These are phyloP conservation scores for Fusarium sp. DNA, from an alignment of 2,329 filamentous ascomycete species.

Conservation along the genomic window DNA sequence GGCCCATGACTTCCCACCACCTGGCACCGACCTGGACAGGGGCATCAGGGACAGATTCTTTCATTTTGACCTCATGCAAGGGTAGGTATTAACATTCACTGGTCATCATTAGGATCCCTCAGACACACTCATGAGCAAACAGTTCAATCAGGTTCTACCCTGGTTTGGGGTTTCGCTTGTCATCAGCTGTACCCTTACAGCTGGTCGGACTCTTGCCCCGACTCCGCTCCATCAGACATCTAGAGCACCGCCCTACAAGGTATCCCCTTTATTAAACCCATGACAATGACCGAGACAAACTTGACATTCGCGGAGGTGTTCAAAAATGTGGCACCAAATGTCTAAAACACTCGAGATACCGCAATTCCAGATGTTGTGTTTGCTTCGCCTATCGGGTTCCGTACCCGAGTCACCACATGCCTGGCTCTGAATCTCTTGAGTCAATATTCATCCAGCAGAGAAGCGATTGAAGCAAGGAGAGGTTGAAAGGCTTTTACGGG, in stretches of 20 bases:
- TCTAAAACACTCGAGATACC: neutral
- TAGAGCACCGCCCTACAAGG: neutral
- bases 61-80: neutral
- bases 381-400: neutral
- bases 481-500: neutral
- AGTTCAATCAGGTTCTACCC: neutral
- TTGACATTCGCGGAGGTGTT: neutral
- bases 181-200: rapidly evolving
- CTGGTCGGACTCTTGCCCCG: neutral
- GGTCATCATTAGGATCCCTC: neutral
- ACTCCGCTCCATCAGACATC: neutral
- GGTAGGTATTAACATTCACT: neutral
- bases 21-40: neutral
- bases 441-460: neutral
- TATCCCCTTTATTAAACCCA: neutral
- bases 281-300: neutral
- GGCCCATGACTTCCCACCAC: neutral
- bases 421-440: neutral
- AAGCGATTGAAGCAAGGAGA: neutral
- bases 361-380: neutral
- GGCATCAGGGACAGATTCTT: neutral
- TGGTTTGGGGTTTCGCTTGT: neutral
- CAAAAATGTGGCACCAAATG: neutral
- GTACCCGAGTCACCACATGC: neutral
- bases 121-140: neutral